Percentiles rank a stretch among this genome's conserved stretches.
These are phyloP conservation scores for Ophiostoma sp. DNA, from an alignment of 2,329 filamentous ascomycete genomes.

Conservation along the genomic window DNA sequence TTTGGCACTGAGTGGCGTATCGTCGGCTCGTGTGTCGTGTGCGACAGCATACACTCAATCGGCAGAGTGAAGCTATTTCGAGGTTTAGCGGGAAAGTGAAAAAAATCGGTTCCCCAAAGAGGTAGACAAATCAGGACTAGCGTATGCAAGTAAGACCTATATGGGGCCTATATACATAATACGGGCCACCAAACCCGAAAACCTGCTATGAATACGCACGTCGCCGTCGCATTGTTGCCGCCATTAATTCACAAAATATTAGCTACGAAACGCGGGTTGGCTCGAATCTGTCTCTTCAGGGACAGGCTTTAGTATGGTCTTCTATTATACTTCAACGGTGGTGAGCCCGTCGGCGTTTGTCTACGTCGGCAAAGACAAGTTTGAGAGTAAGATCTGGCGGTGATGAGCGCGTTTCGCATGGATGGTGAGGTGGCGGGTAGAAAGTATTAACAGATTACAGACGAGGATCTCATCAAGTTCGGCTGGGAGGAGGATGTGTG, in stretches of 20 bases:
- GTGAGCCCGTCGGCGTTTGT: constrained; percentile 79
- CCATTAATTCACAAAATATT: not conserved
- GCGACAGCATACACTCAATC: constrained; percentile 7
- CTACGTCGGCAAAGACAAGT: constrained; percentile 98
- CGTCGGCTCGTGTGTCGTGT: not conserved
- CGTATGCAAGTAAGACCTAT: constrained; percentile 12
- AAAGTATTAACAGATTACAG: constrained; percentile 43
- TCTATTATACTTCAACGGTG: constrained; percentile 85
- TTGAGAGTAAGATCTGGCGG: constrained; percentile 68
- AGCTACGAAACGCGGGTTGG: not conserved
- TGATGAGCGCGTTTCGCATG: not conserved
- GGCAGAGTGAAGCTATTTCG: constrained; percentile 19
- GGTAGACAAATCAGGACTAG: not conserved
- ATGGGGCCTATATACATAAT: not conserved
- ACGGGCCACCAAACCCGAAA: constrained; percentile 7
- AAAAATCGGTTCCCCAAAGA: constrained; percentile 18
- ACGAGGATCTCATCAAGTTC: constrained; percentile 92
- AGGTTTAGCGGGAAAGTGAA: constrained; percentile 15
- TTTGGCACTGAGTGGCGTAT: not conserved
- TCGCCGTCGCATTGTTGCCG: not conserved
- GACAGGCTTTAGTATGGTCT: constrained; percentile 62
- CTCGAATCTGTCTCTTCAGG: no score
- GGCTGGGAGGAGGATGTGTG: constrained; percentile 96
- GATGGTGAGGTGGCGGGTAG: not conserved
- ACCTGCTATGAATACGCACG: constrained; percentile 24